These are phyloP conservation scores for Penicillium brasilianum DNA, from an alignment of 2,329 filamentous ascomycete genomes.

Conservation along the genomic window DNA sequence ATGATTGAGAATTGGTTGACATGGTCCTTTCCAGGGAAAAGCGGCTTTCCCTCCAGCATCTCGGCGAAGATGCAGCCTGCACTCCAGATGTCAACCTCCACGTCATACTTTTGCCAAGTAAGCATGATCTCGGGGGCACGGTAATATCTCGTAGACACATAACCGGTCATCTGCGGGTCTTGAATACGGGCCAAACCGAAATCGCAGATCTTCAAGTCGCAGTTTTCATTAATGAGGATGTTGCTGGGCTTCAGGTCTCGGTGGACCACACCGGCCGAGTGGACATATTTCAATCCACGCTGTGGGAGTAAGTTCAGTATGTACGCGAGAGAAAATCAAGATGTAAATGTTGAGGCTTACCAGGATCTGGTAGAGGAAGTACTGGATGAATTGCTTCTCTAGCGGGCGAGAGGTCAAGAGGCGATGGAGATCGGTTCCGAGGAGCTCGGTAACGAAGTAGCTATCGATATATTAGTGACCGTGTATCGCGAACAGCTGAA, in stretches of 20 bases:
- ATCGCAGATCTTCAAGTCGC: constrained; percentile 99
- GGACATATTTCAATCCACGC: constrained; percentile 98
- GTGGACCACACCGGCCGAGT: constrained; percentile 97
- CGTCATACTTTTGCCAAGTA: constrained; percentile 99
- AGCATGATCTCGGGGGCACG: constrained; percentile 99
- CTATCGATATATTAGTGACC: constrained; percentile 51
- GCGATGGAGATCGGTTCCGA: constrained; percentile 94
- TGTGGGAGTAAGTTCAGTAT: constrained; percentile 47
- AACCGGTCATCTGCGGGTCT: constrained; percentile 99
- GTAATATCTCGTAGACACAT: constrained; percentile 98
- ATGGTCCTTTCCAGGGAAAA: constrained; percentile 98
- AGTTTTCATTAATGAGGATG: constrained; percentile 99
- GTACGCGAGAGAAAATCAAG: background rate
- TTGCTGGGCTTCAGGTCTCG: constrained; percentile 98
- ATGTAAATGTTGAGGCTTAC: constrained; percentile 59
- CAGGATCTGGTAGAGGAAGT: constrained; percentile 98
- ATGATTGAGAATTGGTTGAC: constrained; percentile 99
- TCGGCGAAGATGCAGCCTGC: constrained; percentile 98
- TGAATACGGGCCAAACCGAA: constrained; percentile 97
- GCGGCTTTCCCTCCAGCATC: constrained; percentile 97
- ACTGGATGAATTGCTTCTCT: constrained; percentile 99
- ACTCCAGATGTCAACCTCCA: constrained; percentile 99
- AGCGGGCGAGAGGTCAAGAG: constrained; percentile 92
- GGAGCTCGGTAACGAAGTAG: constrained; percentile 97
- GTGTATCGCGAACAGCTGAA: background rate